Base-by-base conservation (phyloP, 139 green algal species). In the Picochlorum costavermella region DNA sequence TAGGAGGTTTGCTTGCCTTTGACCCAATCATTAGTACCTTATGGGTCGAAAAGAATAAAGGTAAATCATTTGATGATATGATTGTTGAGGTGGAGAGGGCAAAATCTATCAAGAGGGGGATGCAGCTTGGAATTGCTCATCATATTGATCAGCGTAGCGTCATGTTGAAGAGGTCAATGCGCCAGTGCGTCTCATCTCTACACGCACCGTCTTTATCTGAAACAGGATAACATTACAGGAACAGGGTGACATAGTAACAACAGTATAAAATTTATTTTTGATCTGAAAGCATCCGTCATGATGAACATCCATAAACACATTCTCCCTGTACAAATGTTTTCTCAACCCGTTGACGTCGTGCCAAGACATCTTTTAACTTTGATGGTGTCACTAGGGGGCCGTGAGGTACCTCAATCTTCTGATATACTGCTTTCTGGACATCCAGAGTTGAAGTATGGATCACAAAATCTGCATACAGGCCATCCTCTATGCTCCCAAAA, bases 401-500 rank as follows among this genome's bases (percentile, higher is more conserved):
- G 6, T 53, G 10, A 2, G 17, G 16, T 20, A 53, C 20, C 10
- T 53, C 17, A 28, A 23, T 8, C 9, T 6, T 53, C 46, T 5
- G 10, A 13, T 29, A 17, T 5, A 33, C 20, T 59, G 53, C 14
- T 16, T 30, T 23, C 23, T 53, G n/a, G 20, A 30, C 10, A 20
- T 17, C 2, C 9, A 17, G 13, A 86, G 59, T 26, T 84, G 65
- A n/a, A 76, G 70, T 48, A 90, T 86, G 59, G 20, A 87, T 65
- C 8, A 81, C 73, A 61, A 90, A 88, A 50, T 90, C 83, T 0
- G 75, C 84, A 6, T 65, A 36, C 53, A 61, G 44, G 0, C 80
- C 83, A 11, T 44, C 25, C 33, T 17, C 72, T 64, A 57, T 60
- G 45, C n/a, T 46, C 12, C 63, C 63, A 40, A 69, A 43, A 20